Conservation (phyloP, 2,329 filamentous ascomycete genomes). For the Lizonia empirigonia region DNA sequence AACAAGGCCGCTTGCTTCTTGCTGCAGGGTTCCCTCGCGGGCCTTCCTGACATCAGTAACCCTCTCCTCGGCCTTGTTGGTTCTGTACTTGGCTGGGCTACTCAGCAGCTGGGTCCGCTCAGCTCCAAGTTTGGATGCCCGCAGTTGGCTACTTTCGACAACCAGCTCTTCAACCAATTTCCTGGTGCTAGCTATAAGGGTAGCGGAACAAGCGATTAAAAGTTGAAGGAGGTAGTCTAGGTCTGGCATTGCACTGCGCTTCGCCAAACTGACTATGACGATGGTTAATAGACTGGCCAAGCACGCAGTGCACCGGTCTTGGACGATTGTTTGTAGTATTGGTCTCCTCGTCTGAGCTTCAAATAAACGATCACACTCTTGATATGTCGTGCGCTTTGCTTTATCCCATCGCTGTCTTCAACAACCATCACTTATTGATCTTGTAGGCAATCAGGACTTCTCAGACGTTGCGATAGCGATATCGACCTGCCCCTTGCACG, state of each 20-base stretch:
- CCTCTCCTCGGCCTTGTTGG: slow-evolving; percentile 23
- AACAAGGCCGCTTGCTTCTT: slow-evolving; percentile 28
- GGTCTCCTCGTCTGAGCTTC: too few relatives aligned
- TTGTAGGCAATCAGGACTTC: too few relatives aligned
- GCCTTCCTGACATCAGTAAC: slow-evolving; percentile 20
- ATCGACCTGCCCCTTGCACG: too few relatives aligned
- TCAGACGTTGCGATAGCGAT: too few relatives aligned
- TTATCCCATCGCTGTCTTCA: too few relatives aligned
- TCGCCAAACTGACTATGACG: neutral
- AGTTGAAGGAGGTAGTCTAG: neutral
- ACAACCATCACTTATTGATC: too few relatives aligned
- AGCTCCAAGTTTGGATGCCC: slow-evolving; percentile 20
- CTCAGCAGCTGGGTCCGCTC: slow-evolving; percentile 22
- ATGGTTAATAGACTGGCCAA: neutral
- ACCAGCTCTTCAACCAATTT: slow-evolving; percentile 21
- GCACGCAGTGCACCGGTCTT: slow-evolving; percentile 13
- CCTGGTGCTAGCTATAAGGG: slow-evolving; percentile 22
- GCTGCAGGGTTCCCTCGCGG: slow-evolving; percentile 22
- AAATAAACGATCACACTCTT: neutral
- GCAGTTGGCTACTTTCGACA: slow-evolving; percentile 22
- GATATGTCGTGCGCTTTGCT: too few relatives aligned
- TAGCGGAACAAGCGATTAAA: neutral
- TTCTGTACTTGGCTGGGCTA: slow-evolving; percentile 23
- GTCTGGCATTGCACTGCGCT: slow-evolving; percentile 1
- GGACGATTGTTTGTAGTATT: neutral